Evolutionary conservation across 2,329 filamentous ascomycete species (phyloP), one percentile per base, ranked within the genome.

Genomic region (Myrmaecium sp.): DNA sequence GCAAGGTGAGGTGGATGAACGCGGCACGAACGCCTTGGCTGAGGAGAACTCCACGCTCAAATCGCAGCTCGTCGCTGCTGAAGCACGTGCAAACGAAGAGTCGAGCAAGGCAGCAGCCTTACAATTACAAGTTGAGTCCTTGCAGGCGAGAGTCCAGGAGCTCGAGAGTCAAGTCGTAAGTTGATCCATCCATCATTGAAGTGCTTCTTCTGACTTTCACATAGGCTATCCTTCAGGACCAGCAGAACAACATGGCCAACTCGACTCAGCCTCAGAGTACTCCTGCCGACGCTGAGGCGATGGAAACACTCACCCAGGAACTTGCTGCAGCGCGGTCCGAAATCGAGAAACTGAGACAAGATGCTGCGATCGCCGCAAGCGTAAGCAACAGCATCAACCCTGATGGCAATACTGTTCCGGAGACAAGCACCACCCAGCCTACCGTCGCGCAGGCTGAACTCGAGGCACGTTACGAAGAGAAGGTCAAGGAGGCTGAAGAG

Each of bases 91-190:
- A 8, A 46, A 42, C 10, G 46, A 52, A 21, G 52, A 59, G 27
- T 39, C 49, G 10, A 44, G 44, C 16, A 41, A 48, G 25, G 41
- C 51, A 10, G 43, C 49, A 9, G 35, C 35, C 25, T 37, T 60
- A 15, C 40, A 47, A 29, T 37, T 40, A 4, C 41, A 60, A 30
- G 40, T 52, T 11, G 57, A 68, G 14, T 54, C 54, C 12, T 62
- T 72, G 2, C 67, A 77, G 44, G 58, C 67, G 15, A 69, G 63
- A 42, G 68, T 75, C 6, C 58, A 63, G 3, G 72, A 76, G 37
- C 64, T 67, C 24, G 74, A 82, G 42, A 55, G 60, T 9, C 75
- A 74, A 47, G 64, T 59, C 15, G 49, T 49, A 46, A 42, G 51
- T 42, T 26, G 28, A 26, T 4, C 4, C 4, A 9, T 14, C 2